Conservation (phyloP, 106 monocot genomes). For the Chionographis japonica region DNA sequence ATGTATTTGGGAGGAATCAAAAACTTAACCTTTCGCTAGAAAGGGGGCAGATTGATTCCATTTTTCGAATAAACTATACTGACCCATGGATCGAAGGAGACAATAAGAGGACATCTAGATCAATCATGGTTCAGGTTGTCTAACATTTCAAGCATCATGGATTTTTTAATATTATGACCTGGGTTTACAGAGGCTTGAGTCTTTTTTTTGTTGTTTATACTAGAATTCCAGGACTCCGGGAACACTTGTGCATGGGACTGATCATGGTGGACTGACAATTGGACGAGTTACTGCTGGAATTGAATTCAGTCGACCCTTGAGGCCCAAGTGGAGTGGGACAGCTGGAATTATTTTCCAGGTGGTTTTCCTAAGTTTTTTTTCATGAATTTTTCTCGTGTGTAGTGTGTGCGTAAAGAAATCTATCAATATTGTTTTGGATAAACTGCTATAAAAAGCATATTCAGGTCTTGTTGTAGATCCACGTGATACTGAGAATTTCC, state of each 20-base stretch:
- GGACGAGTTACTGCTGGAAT: constrained; percentile 81
- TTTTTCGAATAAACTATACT: constrained; percentile 91
- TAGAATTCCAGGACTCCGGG: constrained; percentile 97
- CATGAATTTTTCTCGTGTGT: background rate
- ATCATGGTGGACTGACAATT: constrained; percentile 62
- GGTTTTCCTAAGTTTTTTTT: constrained; percentile 1
- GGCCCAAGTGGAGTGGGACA: constrained; percentile 97
- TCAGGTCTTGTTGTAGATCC: too few species aligned
- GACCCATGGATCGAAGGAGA: constrained; percentile 99
- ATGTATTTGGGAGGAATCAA: constrained; percentile 96
- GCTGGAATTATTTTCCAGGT: constrained; percentile 88
- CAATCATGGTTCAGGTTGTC: constrained; percentile 85
- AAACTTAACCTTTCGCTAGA: constrained; percentile 95
- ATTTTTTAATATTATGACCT: background rate
- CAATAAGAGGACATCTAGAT: constrained; percentile 86
- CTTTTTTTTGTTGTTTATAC: constrained; percentile 2
- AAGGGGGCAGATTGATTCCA: constrained; percentile 94
- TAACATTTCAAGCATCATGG: background rate
- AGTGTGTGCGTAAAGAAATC: background rate
- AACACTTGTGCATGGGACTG: constrained; percentile 87
- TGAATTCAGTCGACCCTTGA: constrained; percentile 83
- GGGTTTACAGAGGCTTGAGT: background rate
- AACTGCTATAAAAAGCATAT: too few species aligned
- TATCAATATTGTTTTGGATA: too few species aligned
- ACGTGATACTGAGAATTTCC: too few species aligned